These are phyloP conservation scores for Lichtheimia ramosa DNA, from an alignment of 371 early-diverging fungal genomes.

Conservation along the genomic window DNA sequence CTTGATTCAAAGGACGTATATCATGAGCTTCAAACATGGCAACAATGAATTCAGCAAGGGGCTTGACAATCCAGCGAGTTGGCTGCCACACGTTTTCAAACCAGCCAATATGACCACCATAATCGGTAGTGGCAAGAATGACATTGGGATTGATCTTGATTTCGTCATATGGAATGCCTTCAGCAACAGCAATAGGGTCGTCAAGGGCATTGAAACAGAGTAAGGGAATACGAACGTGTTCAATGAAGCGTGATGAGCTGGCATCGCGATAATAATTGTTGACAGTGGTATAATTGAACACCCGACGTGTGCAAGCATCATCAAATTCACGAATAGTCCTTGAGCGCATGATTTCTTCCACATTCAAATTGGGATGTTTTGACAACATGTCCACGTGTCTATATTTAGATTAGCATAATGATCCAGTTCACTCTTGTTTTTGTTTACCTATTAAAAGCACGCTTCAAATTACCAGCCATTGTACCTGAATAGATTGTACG, in stretches of 20 bases:
- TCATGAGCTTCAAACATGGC: constrained; percentile 60
- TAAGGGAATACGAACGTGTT: constrained; percentile 74
- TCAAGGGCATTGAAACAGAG: constrained; percentile 86
- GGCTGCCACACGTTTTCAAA: constrained; percentile 63
- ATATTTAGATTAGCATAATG: neutral
- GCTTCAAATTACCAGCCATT: constrained; percentile 73
- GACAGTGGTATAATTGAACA: constrained; percentile 75
- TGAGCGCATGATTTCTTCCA: constrained; percentile 52
- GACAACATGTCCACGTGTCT: constrained; percentile 62
- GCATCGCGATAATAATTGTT: constrained; percentile 85
- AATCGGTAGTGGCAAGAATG: constrained; percentile 79
- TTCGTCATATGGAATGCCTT: constrained; percentile 79
- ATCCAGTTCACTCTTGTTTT: neutral
- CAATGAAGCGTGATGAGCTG: constrained; percentile 72
- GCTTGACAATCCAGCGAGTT: constrained; percentile 65
- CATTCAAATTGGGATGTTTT: constrained; percentile 50
- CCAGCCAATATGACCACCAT: constrained; percentile 97
- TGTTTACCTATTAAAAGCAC: constrained; percentile 44
- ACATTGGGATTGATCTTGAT: constrained; percentile 78
- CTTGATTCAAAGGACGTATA: constrained; percentile 4
- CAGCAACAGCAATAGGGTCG: constrained; percentile 84
- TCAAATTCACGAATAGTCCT: constrained; percentile 73
- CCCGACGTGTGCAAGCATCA: constrained; percentile 66
- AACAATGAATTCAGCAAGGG: constrained; percentile 66
- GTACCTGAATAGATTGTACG: constrained; percentile 63